These are phyloP conservation scores for Stereum hirsutum DNA, from an alignment of 1,284 basidiomycete genomes.

Conservation along the genomic window DNA sequence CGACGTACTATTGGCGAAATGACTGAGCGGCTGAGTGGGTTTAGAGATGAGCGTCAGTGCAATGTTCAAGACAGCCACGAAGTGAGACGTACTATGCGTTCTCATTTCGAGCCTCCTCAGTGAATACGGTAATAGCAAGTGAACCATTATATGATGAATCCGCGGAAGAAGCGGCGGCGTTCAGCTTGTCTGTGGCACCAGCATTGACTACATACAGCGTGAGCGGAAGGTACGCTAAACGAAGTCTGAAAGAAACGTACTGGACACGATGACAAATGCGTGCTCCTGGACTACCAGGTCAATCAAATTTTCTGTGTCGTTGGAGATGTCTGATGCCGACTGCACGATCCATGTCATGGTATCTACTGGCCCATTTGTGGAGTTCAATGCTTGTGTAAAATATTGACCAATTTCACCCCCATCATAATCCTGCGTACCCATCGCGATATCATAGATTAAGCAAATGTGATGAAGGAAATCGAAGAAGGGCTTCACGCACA, in stretches of 20 bases:
- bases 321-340: constrained; percentile 10
- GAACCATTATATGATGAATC: constrained; percentile 15
- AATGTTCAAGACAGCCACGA: too few species aligned
- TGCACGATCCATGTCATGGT: constrained; percentile 12
- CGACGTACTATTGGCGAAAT: too few species aligned
- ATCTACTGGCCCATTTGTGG: constrained; percentile 9
- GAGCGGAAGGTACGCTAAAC: background rate
- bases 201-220: constrained; percentile 13
- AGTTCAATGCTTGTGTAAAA: constrained; percentile 13
- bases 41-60: too few species aligned
- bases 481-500: constrained; percentile 17
- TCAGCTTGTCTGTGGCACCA: constrained; percentile 14
- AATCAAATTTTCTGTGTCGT: constrained; percentile 9
- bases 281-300: constrained; percentile 13
- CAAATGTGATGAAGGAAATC: background rate
- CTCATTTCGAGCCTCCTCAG: constrained; percentile 19
- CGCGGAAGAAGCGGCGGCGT: constrained; percentile 10
- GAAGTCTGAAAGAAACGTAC: constrained; percentile 8
- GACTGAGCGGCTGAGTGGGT: too few species aligned
- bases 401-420: constrained; percentile 15
- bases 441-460: background rate
- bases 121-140: constrained; percentile 13
- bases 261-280: constrained; percentile 14
- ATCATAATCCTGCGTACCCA: constrained; percentile 15
- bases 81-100: constrained; percentile 19